Conservation (phyloP, 768 basidiomycete species). For the Fomitopsis serialis region DNA sequence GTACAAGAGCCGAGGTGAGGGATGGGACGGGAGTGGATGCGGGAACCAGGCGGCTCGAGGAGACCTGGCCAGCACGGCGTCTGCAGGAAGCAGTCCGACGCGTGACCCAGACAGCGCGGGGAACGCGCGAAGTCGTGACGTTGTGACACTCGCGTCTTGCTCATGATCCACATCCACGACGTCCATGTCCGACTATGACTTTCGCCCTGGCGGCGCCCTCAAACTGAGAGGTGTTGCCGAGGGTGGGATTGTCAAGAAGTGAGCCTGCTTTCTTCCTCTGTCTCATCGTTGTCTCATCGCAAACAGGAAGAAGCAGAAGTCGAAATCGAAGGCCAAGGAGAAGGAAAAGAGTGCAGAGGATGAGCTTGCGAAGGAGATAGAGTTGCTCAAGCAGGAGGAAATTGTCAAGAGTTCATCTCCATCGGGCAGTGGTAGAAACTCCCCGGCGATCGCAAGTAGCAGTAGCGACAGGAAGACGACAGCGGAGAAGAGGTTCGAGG, state of each 20-base stretch:
- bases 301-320: slow-evolving; percentile 73
- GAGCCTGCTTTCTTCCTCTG: slow-evolving; percentile 17
- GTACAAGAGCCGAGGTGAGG: no score
- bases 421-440: slow-evolving; percentile 53
- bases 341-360: slow-evolving; percentile 34
- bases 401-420: slow-evolving; percentile 36
- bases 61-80: not conserved
- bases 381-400: slow-evolving; percentile 34
- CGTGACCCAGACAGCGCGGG: not conserved
- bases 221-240: slow-evolving; percentile 85
- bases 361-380: slow-evolving; percentile 47
- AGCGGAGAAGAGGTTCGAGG: slow-evolving; percentile 84
- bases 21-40: no score
- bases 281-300: slow-evolving; percentile 5
- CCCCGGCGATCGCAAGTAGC: slow-evolving; percentile 49
- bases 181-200: slow-evolving; percentile 78
- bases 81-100: not conserved
- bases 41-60: no score
- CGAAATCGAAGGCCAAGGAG: slow-evolving; percentile 58
- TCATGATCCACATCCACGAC: slow-evolving; percentile 18
- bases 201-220: slow-evolving; percentile 82
- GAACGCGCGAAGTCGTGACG: slow-evolving; percentile 11
- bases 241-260: slow-evolving; percentile 84
- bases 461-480: slow-evolving; percentile 63
- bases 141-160: slow-evolving; percentile 14